Evolutionary conservation across 441 rosid species (phyloP).

Genomic region (Pelargonium myrrhifolium): DNA sequence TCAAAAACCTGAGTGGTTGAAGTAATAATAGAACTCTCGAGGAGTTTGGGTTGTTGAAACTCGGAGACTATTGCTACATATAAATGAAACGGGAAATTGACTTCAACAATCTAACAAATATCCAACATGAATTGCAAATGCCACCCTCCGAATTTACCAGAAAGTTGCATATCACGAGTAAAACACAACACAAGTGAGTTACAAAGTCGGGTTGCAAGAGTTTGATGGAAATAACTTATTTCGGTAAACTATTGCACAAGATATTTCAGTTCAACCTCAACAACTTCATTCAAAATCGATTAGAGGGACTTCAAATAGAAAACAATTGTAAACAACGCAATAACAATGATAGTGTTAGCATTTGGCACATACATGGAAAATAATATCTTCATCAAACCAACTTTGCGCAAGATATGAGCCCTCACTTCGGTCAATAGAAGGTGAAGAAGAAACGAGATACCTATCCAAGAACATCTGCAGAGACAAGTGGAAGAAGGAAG

Average conservation of each 20-base stretch:
- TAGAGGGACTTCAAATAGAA: conserved; percentile 1
- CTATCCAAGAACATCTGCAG: conserved; percentile 1
- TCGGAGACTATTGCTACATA: too few species aligned
- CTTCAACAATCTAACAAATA: too few species aligned
- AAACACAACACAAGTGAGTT: too few species aligned
- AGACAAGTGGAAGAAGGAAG: not conserved
- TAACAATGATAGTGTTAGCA: not conserved
- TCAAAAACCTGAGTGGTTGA: too few species aligned
- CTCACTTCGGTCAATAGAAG: not conserved
- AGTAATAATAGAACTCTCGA: too few species aligned
- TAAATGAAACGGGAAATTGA: too few species aligned
- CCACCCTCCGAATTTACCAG: too few species aligned
- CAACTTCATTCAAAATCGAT: not conserved
- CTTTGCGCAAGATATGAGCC: conserved; percentile 1
- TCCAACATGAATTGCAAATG: too few species aligned
- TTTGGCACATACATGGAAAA: not conserved
- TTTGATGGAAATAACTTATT: not conserved
- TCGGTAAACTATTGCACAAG: not conserved
- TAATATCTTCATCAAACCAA: not conserved
- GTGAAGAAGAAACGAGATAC: not conserved
- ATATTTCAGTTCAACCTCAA: not conserved
- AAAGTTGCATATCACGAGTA: too few species aligned
- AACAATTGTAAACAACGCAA: not conserved
- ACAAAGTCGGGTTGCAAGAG: too few species aligned
- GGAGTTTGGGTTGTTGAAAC: too few species aligned